These are phyloP conservation scores for Telfairia occidentalis DNA, from an alignment of 331 rosid species.

Conservation along the genomic window DNA sequence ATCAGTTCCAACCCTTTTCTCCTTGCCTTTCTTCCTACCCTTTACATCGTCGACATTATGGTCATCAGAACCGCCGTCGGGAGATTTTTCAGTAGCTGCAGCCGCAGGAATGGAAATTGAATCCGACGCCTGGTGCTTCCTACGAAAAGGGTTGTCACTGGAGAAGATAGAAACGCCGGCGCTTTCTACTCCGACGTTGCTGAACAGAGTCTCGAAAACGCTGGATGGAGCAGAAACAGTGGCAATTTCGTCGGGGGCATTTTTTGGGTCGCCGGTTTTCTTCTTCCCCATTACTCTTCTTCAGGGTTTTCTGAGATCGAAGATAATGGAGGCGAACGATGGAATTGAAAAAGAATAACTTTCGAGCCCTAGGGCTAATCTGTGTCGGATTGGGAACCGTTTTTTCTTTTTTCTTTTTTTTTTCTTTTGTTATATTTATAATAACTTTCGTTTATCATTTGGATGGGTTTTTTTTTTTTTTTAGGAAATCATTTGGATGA, in stretches of 20 bases:
- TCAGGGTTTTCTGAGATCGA: not conserved
- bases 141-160: conserved; percentile 51
- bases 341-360: not conserved
- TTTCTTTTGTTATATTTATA: not conserved
- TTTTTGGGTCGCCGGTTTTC: conserved; percentile 31
- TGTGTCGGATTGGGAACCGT: not conserved
- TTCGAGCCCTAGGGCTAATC: not conserved
- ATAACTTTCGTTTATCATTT: not conserved
- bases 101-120: conserved; percentile 4
- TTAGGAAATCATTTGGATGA: too few relatives aligned
- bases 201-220: conserved; percentile 49
- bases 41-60: conserved; percentile 17
- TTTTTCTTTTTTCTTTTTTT: not conserved
- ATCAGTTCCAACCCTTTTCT: conserved; percentile 12
- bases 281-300: conserved; percentile 42
- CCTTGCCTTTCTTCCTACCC: conserved; percentile 31
- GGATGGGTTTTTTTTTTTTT: too few relatives aligned
- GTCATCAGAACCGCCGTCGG: conserved; percentile 2
- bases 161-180: conserved; percentile 51
- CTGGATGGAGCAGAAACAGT: conserved; percentile 30
- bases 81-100: conserved; percentile 1
- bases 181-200: conserved; percentile 20
- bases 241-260: conserved; percentile 18
- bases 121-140: conserved; percentile 28
- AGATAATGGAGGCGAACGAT: not conserved